Evolutionary conservation across 2,329 filamentous ascomycete species (phyloP).

Genomic region (Pseudocercospora pini-densiflorae): DNA sequence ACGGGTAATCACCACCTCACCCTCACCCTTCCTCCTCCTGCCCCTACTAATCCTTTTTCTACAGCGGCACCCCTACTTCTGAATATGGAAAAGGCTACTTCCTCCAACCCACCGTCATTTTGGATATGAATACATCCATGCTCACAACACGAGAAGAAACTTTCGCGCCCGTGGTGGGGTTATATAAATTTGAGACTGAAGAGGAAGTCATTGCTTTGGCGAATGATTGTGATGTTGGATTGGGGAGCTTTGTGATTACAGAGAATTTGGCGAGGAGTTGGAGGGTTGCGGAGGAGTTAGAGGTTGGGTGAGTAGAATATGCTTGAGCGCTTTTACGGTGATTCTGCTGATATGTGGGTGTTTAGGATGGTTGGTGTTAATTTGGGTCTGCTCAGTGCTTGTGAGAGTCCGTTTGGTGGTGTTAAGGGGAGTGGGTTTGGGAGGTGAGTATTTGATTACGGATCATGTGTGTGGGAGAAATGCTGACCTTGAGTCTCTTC

Average conservation of each 20-base stretch:
- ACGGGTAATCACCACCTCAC: slow-evolving; percentile 65
- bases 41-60: neutral
- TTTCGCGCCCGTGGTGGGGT: slow-evolving; percentile 88
- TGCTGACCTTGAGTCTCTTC: neutral
- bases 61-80: too few species aligned
- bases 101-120: slow-evolving; percentile 86
- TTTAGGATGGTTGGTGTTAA: slow-evolving; percentile 81
- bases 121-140: slow-evolving; percentile 86
- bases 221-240: slow-evolving; percentile 80
- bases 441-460: slow-evolving; percentile 4
- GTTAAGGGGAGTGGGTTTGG: slow-evolving; percentile 58
- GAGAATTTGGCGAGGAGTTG: slow-evolving; percentile 62
- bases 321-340: too few species aligned
- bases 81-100: slow-evolving; percentile 64
- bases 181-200: slow-evolving; percentile 88
- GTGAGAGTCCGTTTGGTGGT: slow-evolving; percentile 38
- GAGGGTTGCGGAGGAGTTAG: slow-evolving; percentile 68
- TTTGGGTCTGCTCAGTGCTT: slow-evolving; percentile 47
- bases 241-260: slow-evolving; percentile 93
- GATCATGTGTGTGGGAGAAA: neutral
- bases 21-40: too few species aligned
- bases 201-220: slow-evolving; percentile 84
- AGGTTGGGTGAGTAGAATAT: too few species aligned
- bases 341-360: too few species aligned
- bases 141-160: slow-evolving; percentile 85